Evolutionary conservation across 2,329 filamentous ascomycete species (phyloP).

Genomic region (Plectosphaerella sp.): DNA sequence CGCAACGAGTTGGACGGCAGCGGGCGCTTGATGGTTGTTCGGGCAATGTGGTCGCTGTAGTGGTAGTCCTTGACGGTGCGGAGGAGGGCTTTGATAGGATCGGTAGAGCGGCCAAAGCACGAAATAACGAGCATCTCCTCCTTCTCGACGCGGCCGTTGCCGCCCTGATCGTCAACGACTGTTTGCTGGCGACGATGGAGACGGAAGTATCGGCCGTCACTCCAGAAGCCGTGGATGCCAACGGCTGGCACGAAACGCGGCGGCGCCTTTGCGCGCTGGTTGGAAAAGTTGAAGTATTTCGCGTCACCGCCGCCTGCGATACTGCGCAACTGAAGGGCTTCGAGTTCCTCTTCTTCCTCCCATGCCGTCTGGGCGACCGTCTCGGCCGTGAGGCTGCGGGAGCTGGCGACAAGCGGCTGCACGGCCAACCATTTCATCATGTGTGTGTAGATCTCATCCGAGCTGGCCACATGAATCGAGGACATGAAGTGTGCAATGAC

Average conservation of each 20-base stretch:
- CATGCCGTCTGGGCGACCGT: conserved; percentile 51
- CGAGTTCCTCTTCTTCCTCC: conserved; percentile 47
- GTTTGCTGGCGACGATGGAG: conserved; percentile 42
- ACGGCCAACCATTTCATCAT: conserved; percentile 54
- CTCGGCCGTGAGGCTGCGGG: conserved; percentile 50
- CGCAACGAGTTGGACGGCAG: conserved; percentile 37
- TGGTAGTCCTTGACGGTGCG: conserved; percentile 48
- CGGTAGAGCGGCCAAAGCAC: conserved; percentile 45
- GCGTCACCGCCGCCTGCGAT: conserved; percentile 26
- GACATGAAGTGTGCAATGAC: conserved; percentile 44
- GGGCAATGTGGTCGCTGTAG: conserved; percentile 46
- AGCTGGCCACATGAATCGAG: conserved; percentile 46
- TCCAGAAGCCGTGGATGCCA: conserved; percentile 51
- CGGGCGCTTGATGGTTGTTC: conserved; percentile 54
- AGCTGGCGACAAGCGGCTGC: conserved; percentile 46
- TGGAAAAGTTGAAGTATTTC: conserved; percentile 54
- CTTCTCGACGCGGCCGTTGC: conserved; percentile 33
- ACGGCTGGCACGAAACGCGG: conserved; percentile 51
- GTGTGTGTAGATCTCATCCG: conserved; percentile 54
- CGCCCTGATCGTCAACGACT: conserved; percentile 27
- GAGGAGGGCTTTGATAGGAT: conserved; percentile 52
- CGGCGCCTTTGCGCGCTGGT: conserved; percentile 47
- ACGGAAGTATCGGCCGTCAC: conserved; percentile 44
- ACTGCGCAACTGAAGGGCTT: conserved; percentile 28
- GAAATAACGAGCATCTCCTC: conserved; percentile 49